Evolutionary conservation across 495 filamentous ascomycete genomes (phyloP), one percentile per base, ranked within the genome.

Genomic region (Clohesyomyces aquaticus): DNA sequence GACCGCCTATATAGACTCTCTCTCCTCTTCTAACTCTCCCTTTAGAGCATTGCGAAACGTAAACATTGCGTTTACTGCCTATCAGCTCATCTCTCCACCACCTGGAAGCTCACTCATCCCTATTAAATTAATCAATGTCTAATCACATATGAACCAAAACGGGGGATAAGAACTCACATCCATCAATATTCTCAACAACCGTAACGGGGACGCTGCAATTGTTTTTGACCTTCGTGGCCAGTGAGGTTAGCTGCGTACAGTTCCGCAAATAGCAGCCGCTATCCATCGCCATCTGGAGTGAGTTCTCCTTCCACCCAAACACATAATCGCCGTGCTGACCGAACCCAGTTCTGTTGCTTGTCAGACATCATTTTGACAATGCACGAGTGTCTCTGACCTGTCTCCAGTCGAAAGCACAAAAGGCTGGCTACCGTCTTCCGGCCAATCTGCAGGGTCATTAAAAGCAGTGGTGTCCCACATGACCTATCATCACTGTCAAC

Each of bases 301-400:
- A 72, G 16, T 79, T 74, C 25, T 72, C 60, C 28, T 63, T 57
- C 60, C 60, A 63, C 35, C 60, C 60, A 22, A 63, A 63, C 6
- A 63, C 60, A 26, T 63, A 67, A 48, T 86, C 83, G 42, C 83
- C 83, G 71, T 81, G 64, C 23, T 61, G 54, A 19, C 57, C 57
- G 41, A 35, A 67, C 2, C 64, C 64, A 12, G 64, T 67, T 4
- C 57, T 61, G 22, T 1, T 4, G 22, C 12, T 23, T 32, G 23
- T 55, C n/a, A 55, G 38, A 32, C 35, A n/a, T 43, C 11, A 45
- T 27, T 21, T 55, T 11, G 3, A 4, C 4, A 59, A 26, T 6
- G 16, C 18, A 4, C 4, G 25, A 10, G 29, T 18, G 6, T 22
- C 1, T 10, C 64, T 67, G 25, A 67, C 64, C 12, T 46, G 47